Evolutionary conservation across 139 green algal species (phyloP).

Genomic region (Choricystis sp.): DNA sequence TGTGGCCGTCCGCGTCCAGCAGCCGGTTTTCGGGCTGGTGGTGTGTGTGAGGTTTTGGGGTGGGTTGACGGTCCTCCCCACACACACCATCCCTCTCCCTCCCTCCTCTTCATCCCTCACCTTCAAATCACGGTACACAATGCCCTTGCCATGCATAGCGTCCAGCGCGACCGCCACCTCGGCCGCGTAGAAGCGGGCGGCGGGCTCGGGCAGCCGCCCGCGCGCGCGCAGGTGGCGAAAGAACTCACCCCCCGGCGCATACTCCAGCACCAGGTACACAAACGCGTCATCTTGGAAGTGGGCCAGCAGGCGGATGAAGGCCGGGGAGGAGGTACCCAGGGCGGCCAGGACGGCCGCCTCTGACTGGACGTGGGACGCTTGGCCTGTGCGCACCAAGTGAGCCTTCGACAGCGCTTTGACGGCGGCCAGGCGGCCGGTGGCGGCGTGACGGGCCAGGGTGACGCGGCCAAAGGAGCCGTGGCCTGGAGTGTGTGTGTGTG

Average conservation of each 20-base stretch:
- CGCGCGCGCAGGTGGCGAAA: conserved; percentile 37
- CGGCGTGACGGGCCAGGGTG: conserved; percentile 27
- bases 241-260: conserved; percentile 59
- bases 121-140: conserved; percentile 58
- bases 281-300: conserved; percentile 54
- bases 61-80: neutral
- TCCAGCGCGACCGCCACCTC: conserved; percentile 46
- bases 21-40: conserved; percentile 64
- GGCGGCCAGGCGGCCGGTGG: conserved; percentile 23
- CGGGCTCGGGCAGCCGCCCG: conserved; percentile 22
- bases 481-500: neutral
- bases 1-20: conserved; percentile 37
- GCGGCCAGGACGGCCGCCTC: conserved; percentile 41
- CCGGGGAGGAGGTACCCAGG: conserved; percentile 39
- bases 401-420: conserved; percentile 63
- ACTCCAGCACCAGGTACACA: conserved; percentile 70
- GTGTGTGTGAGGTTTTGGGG: neutral
- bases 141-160: conserved; percentile 35
- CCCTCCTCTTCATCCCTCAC: conserved; percentile 11
- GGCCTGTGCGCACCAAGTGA: conserved; percentile 40
- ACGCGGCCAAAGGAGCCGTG: conserved; percentile 56
- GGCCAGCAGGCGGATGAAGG: conserved; percentile 38
- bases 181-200: conserved; percentile 48
- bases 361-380: conserved; percentile 52
- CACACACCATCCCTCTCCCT: conserved; percentile 4